Conservation (phyloP, 164 flowering plant species). For the Berberis vulgaris region DNA sequence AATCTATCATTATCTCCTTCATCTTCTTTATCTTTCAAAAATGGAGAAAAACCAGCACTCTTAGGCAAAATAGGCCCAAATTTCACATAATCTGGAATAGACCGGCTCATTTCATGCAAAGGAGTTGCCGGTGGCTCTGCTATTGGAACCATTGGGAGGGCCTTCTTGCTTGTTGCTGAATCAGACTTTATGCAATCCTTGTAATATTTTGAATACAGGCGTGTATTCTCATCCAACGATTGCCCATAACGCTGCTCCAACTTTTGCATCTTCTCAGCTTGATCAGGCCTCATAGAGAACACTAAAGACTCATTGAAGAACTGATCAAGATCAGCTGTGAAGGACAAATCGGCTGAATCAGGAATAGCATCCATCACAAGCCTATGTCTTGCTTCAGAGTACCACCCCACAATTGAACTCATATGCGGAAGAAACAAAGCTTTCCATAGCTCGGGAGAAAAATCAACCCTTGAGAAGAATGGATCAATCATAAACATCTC, state of each 20-base stretch:
- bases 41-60: constrained; percentile 60
- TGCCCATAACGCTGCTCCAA: constrained; percentile 60
- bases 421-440: constrained; percentile 61
- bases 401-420: constrained; percentile 81
- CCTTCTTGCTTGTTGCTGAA: constrained; percentile 36
- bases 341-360: constrained; percentile 62
- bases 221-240: constrained; percentile 58
- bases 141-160: constrained; percentile 65
- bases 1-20: constrained; percentile 28
- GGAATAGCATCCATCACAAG: constrained; percentile 72
- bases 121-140: constrained; percentile 84
- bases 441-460: constrained; percentile 77
- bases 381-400: constrained; percentile 57
- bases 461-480: constrained; percentile 64
- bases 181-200: constrained; percentile 56
- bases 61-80: constrained; percentile 78
- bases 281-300: constrained; percentile 67
- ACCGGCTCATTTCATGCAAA: constrained; percentile 54
- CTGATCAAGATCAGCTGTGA: constrained; percentile 63
- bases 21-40: constrained; percentile 21
- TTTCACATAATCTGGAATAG: constrained; percentile 62
- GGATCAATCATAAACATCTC: constrained; percentile 71
- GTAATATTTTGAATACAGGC: constrained; percentile 60
- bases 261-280: constrained; percentile 51
- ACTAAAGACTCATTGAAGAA: constrained; percentile 64